phyloP scores from a whole-genome alignment of 805 yeast genomes.

The Aciculoconidium aculeatum region DNA sequence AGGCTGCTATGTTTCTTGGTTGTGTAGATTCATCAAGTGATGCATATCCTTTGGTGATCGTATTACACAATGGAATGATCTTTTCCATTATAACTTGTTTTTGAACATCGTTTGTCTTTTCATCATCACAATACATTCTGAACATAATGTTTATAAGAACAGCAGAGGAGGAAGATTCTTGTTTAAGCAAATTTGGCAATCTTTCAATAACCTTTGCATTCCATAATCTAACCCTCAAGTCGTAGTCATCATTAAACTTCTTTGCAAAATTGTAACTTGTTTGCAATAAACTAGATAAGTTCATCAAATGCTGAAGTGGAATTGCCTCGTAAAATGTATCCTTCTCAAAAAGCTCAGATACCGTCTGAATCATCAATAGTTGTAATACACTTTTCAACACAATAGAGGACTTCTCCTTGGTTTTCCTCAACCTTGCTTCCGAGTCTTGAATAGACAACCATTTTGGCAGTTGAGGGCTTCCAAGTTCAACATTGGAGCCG shows the following conservation, averaged over 20 bases:
- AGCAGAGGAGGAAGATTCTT: constrained; percentile 86
- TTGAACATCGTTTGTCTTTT: constrained; percentile 41
- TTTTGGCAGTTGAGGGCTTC: constrained; percentile 7
- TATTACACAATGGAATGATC: constrained; percentile 62
- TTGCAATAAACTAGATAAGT: constrained; percentile 55
- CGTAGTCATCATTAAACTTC: constrained; percentile 82
- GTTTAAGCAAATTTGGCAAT: constrained; percentile 84
- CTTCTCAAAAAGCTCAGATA: constrained; percentile 71
- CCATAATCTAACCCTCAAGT: constrained; percentile 81
- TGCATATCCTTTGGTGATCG: constrained; percentile 64
- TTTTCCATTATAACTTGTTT: constrained; percentile 45
- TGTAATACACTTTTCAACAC: constrained; percentile 92
- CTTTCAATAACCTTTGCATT: constrained; percentile 89
- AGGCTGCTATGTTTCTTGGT: constrained; percentile 69
- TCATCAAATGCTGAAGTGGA: constrained; percentile 59
- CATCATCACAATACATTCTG: constrained; percentile 66
- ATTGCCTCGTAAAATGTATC: constrained; percentile 62
- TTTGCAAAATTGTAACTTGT: constrained; percentile 78
- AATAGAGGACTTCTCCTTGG: constrained; percentile 62
- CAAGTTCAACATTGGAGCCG: constrained; percentile 11
- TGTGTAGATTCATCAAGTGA: constrained; percentile 73
- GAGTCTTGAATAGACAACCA: constrained; percentile 18
- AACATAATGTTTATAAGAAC: constrained; percentile 79
- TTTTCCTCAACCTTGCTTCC: constrained; percentile 35
- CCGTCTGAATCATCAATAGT: constrained; percentile 77